A percentile compares a stretch with the other conserved stretches of the same genome.
phyloP scores from a whole-genome alignment of 345 rosid species.

The Aquilaria sinensis region DNA sequence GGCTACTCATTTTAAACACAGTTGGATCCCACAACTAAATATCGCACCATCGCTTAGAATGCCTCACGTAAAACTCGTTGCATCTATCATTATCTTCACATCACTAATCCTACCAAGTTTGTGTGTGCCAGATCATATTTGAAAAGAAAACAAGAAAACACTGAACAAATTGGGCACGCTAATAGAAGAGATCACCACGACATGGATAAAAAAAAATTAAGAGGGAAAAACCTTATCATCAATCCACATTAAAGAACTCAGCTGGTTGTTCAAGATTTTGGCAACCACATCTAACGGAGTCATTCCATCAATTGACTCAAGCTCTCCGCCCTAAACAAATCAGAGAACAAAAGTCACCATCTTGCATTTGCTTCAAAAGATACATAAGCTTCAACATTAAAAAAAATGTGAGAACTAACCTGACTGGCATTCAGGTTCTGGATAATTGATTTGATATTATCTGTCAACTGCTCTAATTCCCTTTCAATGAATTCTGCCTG shows the following conservation, averaged over 20 bases:
- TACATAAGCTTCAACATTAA: background rate
- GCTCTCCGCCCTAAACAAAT: conserved; percentile 75
- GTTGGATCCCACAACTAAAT: too few relatives aligned
- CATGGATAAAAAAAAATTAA: background rate
- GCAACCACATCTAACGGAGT: conserved; percentile 87
- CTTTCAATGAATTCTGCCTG: conserved; percentile 87
- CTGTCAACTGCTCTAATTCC: conserved; percentile 92
- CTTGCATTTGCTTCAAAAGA: background rate
- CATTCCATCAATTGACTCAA: conserved; percentile 72
- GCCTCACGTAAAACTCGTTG: too few relatives aligned
- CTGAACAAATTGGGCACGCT: background rate
- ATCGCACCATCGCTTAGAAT: too few relatives aligned
- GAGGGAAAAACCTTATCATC: conserved; percentile 71
- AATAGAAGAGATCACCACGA: background rate
- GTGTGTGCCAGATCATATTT: background rate
- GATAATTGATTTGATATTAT: conserved; percentile 81
- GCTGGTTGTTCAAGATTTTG: conserved; percentile 88
- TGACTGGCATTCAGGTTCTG: conserved; percentile 76
- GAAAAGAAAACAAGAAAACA: background rate
- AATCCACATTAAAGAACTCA: conserved; percentile 94
- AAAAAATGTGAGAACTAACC: conserved; percentile 27
- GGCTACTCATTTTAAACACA: too few relatives aligned
- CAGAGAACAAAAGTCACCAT: conserved; percentile 7
- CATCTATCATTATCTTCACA: too few relatives aligned
- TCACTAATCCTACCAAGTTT: too few relatives aligned